phyloP scores from a whole-genome alignment of 176 grass and related monocot genomes.

The Avena insularis region DNA sequence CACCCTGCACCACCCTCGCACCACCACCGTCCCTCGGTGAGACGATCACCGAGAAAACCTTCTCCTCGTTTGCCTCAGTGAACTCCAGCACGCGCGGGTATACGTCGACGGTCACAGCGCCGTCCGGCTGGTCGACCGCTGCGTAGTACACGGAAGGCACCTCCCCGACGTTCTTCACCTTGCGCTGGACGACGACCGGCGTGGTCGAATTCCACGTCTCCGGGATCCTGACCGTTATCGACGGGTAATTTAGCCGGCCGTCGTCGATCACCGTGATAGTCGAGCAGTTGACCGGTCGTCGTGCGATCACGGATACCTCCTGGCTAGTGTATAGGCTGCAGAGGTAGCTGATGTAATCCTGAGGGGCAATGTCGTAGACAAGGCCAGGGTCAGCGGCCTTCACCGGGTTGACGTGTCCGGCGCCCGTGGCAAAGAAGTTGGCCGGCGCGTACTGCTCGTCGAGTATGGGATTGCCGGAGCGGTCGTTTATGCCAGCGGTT shows the following conservation, averaged over 20 bases:
- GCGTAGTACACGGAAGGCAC: conserved; percentile 14
- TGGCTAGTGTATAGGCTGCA: background rate
- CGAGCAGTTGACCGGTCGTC: background rate
- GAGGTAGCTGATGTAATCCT: background rate
- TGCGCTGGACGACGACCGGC: background rate
- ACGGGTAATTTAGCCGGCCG: background rate
- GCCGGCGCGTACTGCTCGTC: background rate
- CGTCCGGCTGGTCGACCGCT: conserved; percentile 9
- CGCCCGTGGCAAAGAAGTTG: background rate
- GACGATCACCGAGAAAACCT: conserved; percentile 31
- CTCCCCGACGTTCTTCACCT: conserved; percentile 22
- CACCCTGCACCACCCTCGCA: conserved; percentile 23
- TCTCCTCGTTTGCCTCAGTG: conserved; percentile 37
- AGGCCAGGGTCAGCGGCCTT: background rate
- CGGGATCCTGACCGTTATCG: background rate
- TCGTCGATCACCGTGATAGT: background rate
- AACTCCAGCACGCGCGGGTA: background rate
- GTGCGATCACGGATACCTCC: background rate
- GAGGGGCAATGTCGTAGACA: background rate
- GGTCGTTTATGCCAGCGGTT: conserved; percentile 39
- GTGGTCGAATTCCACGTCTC: background rate
- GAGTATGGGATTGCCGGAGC: background rate
- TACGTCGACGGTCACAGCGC: background rate
- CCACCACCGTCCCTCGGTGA: background rate
- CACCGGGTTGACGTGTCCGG: background rate